Evolutionary conservation across 352 stramenopile genomes (phyloP), one percentile per base, ranked within the genome.

Genomic region (Hyphochytrium catenoides): DNA sequence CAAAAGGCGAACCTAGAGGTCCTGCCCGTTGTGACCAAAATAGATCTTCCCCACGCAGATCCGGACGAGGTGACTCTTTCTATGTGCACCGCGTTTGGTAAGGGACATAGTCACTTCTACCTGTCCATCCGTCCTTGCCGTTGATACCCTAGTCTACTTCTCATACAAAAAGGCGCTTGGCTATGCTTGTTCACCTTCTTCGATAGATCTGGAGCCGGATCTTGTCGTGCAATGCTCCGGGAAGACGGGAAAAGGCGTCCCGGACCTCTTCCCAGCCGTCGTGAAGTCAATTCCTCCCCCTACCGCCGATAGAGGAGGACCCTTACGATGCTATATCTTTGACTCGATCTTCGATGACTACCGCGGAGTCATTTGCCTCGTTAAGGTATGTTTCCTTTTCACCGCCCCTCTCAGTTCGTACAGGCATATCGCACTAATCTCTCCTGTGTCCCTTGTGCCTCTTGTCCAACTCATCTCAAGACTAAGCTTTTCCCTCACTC

Each of bases 281-380:
- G 56, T 93, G 16, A 54, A 63, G 3, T 46, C 54, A n/a, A 44
- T 92, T 8, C 61, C 71, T 1, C 47, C 78, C 39, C 55, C 62
- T 29, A 20, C 58, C 56, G 64, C 64, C 24, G 41, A 73, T 22
- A 46, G 50, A 1, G 54, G 41, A 8, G 65, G 48, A 8, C 78
- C 72, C 15, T 50, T 97, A 21, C 61, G 84, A 36, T 90, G 68
- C 18, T 61, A 95, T 39, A 63, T 98, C 0, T 75, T 98, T 15
- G 91, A 98, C 53, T 94, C 75, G 28, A 96, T 91, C 83, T 97
- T 94, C 46, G 88, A 98, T 39, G 50, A 76, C 36, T 79, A 82
- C 47, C 66, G 87, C 20, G 90, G 90, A 24, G 90, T 95, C 6
- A 61, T 97, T 22, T 95, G 82, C 49, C 56, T 97, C 2, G 68